These are phyloP conservation scores for Neopestalotiopsis sp. DNA, from an alignment of 2,329 filamentous ascomycete species.

Conservation along the genomic window DNA sequence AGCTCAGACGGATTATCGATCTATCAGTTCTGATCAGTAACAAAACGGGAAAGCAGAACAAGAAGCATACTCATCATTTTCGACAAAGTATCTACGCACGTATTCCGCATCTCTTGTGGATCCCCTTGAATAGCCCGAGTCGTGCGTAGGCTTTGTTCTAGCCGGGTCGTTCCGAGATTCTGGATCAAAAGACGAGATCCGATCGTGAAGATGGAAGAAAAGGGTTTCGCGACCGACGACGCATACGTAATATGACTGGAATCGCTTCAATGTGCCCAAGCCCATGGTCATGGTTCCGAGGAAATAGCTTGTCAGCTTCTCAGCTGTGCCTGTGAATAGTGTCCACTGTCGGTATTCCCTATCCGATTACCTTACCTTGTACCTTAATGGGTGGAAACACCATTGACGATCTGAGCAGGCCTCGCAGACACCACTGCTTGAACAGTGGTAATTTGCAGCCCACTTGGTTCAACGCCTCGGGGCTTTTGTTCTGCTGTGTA, in stretches of 20 bases:
- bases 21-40: not conserved
- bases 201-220: not conserved
- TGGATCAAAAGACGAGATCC: not conserved
- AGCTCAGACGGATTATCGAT: not conserved
- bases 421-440: not conserved
- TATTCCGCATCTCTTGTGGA: not conserved
- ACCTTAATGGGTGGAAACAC: no score
- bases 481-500: not conserved
- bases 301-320: no score
- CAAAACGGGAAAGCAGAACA: not conserved
- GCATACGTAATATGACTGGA: not conserved
- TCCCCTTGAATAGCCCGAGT: not conserved
- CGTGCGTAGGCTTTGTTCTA: not conserved
- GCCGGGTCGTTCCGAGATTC: not conserved
- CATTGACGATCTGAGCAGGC: no score
- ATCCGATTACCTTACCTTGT: no score
- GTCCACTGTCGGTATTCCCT: no score
- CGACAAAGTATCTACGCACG: not conserved
- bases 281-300: no score
- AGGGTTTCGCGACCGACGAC: not conserved
- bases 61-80: not conserved
- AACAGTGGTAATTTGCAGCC: not conserved
- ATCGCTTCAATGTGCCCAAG: not conserved
- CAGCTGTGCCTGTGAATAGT: no score
- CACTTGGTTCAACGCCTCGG: not conserved